Evolutionary conservation across 805 yeast species (phyloP), one percentile per base, ranked within the genome.

Genomic region (Saturnispora galanensis): DNA sequence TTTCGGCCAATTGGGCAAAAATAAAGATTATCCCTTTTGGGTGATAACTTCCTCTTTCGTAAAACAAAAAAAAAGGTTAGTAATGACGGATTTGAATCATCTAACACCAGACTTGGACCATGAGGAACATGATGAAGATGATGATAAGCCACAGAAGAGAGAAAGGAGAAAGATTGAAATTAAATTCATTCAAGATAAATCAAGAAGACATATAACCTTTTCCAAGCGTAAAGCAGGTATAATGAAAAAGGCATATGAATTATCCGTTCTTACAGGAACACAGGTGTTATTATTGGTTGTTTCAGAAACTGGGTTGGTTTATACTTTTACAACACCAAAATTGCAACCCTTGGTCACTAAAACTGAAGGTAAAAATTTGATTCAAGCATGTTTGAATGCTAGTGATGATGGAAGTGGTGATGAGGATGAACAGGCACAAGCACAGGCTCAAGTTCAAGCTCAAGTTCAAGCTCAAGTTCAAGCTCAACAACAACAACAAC

Each of bases 201-300:
- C 96, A 16, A 80, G 98, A 64, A 85, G 98, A 60, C 98, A 93
- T 67, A 94, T 93, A 56, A 93, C 98, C 29, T 93, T 93, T 59
- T 87, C 97, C 44, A 93, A 93, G 70, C 84, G 98, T 68, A 90
- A 90, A 68, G 97, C 96, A 38, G 98, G 98, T 56, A 90, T 93
- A 59, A 93, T 93, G 98, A 93, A 93, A 70, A 93, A 93, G 70
- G 98, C 98, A n/a, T 93, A 90, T 67, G 98, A 93, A 64, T 74
- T 93, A 52, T 84, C 95, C 16, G 97, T 93, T 43, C 74, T 93
- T 56, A 93, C 98, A 11, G 98, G 98, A 47, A 93, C 98, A 30
- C 98, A 93, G 66, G 97, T 93, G 28, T 74, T 93, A 52, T 71
- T 93, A 48, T 76, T 93, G 55, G 98, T 93, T 46, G 98, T 93